Evolutionary conservation across 2,329 filamentous ascomycete species (phyloP), one percentile per base, ranked within the genome.

Genomic region (Aspergillus sergii): DNA sequence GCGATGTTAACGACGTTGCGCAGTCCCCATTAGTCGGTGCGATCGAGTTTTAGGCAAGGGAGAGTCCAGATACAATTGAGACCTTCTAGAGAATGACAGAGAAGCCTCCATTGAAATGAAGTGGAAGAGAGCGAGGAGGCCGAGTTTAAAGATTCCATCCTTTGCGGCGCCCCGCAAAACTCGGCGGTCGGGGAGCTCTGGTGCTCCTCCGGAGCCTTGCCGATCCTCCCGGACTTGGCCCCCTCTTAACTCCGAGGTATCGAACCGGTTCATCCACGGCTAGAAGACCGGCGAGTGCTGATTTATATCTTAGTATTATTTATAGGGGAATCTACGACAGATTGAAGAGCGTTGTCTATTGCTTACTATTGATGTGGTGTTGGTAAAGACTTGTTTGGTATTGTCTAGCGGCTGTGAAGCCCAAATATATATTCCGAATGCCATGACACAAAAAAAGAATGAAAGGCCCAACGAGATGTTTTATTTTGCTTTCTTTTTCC

Each of bases 131-230:
- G 11, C 43, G 21, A 36, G 30, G 48, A 32, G n/a, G 34, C n/a
- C 16, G 46, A n/a, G 26, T 19, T 23, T 51, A 19, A 59, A 34
- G n/a, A 55, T 46, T 21, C 26, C 23, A 60, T 60, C 51, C 36
- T 36, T 30, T 60, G 57, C 57, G 55, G 57, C 43, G 60, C 55
- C 60, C 60, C 60, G 57, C 51, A 59, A 59, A 54, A 53, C 21
- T 50, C 21, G 60, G 12, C 56, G 50, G 51, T 50, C 61, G 61
- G 61, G 61, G 61, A 63, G 61, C 6, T 11, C 8, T 3, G 50
- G 11, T 34, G 8, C 32, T 36, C 21, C 51, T 63, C 61, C 61
- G 61, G 41, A 16, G 12, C n/a, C 21, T 6, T 19, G 58, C 34
- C 50, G 45, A 59, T 51, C 57, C 12, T 11, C 21, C 34, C 30